Evolutionary conservation across 2,329 filamentous ascomycete genomes (phyloP).

Genomic region (Xylaria sp.): DNA sequence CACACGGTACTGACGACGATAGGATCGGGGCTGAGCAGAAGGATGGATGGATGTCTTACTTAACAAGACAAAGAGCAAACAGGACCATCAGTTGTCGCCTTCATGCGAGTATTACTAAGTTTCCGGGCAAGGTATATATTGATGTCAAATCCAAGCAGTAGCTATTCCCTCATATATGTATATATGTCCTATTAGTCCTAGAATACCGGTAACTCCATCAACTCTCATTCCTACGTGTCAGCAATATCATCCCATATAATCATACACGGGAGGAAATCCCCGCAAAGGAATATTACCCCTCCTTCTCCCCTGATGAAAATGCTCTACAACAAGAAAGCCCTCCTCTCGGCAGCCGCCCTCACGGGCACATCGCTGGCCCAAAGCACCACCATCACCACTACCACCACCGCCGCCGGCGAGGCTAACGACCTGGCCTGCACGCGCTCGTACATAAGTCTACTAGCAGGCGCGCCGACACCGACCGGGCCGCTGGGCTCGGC

Average conservation of each 20-base stretch:
- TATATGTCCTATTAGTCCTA: background rate
- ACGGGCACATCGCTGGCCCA: constrained; percentile 23
- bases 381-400: background rate
- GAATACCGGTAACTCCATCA: background rate
- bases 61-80: background rate
- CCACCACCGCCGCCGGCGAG: background rate
- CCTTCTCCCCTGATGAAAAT: background rate
- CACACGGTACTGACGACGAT: constrained; percentile 14
- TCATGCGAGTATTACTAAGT: background rate
- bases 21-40: constrained; percentile 23
- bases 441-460: constrained; percentile 7
- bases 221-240: background rate
- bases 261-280: background rate
- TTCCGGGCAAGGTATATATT: background rate
- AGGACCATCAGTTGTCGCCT: background rate
- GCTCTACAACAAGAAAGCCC: constrained; percentile 29
- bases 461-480: constrained; percentile 26
- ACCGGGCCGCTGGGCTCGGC: constrained; percentile 27
- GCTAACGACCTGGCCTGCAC: constrained; percentile 15
- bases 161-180: background rate
- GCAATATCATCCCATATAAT: background rate
- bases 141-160: background rate
- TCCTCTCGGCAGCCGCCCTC: constrained; percentile 20
- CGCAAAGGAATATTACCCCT: background rate
- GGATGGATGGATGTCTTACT: too few species aligned